Evolutionary conservation across 495 filamentous ascomycete genomes (phyloP), one percentile per base, ranked within the genome.

Genomic region (Xylaria grammica): DNA sequence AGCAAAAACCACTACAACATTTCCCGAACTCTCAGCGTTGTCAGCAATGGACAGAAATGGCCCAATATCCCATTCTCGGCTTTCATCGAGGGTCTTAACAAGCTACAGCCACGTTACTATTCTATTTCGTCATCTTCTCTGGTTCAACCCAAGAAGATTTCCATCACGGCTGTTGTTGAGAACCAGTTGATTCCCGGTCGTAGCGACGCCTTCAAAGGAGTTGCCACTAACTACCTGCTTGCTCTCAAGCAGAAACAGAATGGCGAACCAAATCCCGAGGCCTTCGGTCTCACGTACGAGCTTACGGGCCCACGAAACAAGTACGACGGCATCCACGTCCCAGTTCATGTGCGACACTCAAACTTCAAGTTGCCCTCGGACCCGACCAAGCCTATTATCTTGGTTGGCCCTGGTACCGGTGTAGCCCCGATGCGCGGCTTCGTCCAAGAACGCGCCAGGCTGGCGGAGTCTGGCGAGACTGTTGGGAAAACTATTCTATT

Each of bases 341-440:
- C 96, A 3, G 92, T 98, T 24, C 96, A 98, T 75, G 88, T 98
- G 54, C 91, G 95, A 60, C 93, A 97, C 81, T 99, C 95, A 50
- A 99, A 99, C 81, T 99, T 99, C 87, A 97, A 97, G 79, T 85
- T 99, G 24, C 95, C 95, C 36, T 97, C 94, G 40, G 95, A 99
- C 69, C 94, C 95, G 7, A 85, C 91, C 20, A 94, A 93, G 78
- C 95, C 95, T 22, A 82, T 99, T 65, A 95, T 99, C 75, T 91
- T 97, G 88, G 85, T 99, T 73, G 95, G 95, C 36, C 95, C 95
- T 20, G 95, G 95, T 70, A 97, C 96, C 62, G 95, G 95, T 82
- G 95, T 98, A 48, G 95, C 95, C 11, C 95, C 95, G 15, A 97
- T 99, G 86, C 85, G 95, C 67, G 95, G 86, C 8, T 99, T 99